Conservation (phyloP, 176 grass and related monocot species). For the Poa annua region DNA sequence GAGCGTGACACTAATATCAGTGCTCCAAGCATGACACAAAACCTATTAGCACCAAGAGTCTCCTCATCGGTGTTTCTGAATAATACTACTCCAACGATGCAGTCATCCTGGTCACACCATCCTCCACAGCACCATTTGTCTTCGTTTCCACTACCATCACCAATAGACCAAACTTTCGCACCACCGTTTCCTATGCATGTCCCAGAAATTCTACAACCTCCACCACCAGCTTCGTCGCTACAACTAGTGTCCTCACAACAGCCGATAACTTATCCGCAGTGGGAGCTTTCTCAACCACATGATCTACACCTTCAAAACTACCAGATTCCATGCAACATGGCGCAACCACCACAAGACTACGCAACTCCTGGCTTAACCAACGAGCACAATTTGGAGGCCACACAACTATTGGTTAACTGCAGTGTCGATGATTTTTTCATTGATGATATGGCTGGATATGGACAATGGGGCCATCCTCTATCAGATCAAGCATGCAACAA, state of each 20-base stretch:
- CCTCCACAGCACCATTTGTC: neutral
- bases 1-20: neutral
- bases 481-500: neutral
- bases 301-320: neutral
- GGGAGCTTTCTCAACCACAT: neutral
- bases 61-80: neutral
- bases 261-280: neutral
- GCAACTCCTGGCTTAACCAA: neutral
- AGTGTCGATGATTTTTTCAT: neutral
- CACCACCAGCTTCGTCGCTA: neutral
- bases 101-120: neutral
- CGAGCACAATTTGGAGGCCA: neutral
- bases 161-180: neutral
- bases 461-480: neutral
- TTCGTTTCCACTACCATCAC: neutral
- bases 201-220: neutral
- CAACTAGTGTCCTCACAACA: neutral
- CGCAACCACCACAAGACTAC: neutral
- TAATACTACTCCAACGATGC: neutral
- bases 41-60: neutral
- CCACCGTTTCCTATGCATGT: neutral
- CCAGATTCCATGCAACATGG: neutral
- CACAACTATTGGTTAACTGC: neutral
- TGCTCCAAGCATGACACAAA: neutral
- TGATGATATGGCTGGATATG: neutral